A percentile compares a stretch with the other conserved stretches of the same genome.
These are phyloP conservation scores for Vigna trinervia DNA, from an alignment of 306 rosid species.

Conservation along the genomic window DNA sequence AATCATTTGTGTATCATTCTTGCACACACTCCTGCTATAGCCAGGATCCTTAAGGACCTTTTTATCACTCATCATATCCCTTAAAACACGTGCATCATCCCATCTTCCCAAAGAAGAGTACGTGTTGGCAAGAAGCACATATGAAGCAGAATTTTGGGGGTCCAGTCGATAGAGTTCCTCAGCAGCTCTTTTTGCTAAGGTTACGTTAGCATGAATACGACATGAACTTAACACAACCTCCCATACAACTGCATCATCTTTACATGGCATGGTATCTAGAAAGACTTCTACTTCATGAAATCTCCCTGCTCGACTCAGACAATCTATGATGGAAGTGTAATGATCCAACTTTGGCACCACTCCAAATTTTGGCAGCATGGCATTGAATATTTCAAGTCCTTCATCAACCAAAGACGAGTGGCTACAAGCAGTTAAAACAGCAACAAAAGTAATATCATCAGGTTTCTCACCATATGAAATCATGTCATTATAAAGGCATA, in stretches of 20 bases:
- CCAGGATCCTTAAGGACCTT: conserved; percentile 70
- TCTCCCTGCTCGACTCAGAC: conserved; percentile 74
- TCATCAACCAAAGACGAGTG: conserved; percentile 79
- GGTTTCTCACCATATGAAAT: conserved; percentile 62
- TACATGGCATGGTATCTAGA: conserved; percentile 66
- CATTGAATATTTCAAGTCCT: conserved; percentile 70
- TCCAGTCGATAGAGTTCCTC: conserved; percentile 68
- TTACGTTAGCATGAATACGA: conserved; percentile 67
- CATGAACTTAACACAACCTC: conserved; percentile 85
- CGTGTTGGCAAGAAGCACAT: conserved; percentile 80
- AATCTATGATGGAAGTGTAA: conserved; percentile 75
- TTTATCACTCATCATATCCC: conserved; percentile 70
- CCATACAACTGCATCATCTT: conserved; percentile 84
- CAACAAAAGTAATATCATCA: conserved; percentile 67
- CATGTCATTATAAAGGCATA: conserved; percentile 68
- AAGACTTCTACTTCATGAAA: conserved; percentile 71
- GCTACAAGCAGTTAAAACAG: conserved; percentile 80
- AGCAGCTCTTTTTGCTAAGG: conserved; percentile 72
- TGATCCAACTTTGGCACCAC: conserved; percentile 67
- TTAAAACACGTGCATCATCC: conserved; percentile 73
- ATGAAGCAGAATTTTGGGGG: conserved; percentile 65
- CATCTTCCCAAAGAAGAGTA: conserved; percentile 85
- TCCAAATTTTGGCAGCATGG: conserved; percentile 62
- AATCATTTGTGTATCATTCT: conserved; percentile 41
- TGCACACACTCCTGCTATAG: conserved; percentile 69